Percentiles rank a stretch among this genome's conserved stretches.
Conservation (phyloP, 2,329 filamentous ascomycete species). For the Neospermospora avenae region DNA sequence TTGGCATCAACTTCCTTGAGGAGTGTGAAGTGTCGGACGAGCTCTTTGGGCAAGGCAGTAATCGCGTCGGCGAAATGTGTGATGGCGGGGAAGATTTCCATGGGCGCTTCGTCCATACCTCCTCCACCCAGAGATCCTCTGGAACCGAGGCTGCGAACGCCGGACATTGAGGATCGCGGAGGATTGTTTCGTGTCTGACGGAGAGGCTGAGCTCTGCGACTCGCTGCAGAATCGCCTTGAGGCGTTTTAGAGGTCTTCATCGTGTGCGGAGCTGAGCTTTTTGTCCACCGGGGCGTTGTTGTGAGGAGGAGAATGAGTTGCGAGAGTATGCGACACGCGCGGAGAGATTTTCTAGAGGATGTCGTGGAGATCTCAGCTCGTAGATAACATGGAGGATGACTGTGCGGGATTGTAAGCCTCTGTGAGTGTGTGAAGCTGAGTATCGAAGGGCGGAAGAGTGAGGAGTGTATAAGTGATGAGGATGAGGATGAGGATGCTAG, state of each 20-base stretch:
- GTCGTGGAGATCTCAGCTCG: constrained; percentile 1
- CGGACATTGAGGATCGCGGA: constrained; percentile 50
- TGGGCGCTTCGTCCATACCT: constrained; percentile 48
- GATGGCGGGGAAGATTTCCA: constrained; percentile 64
- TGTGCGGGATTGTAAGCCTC: neutral
- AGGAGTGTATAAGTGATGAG: constrained; percentile 4
- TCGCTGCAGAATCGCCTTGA: constrained; percentile 38
- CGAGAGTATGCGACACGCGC: constrained; percentile 9
- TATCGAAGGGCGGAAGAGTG: constrained; percentile 10
- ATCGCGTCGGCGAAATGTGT: constrained; percentile 87
- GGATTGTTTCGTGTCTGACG: constrained; percentile 65
- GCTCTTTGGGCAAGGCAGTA: constrained; percentile 87
- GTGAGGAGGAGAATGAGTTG: constrained; percentile 1
- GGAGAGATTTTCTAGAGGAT: neutral
- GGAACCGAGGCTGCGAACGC: constrained; percentile 40
- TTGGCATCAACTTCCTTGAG: constrained; percentile 98
- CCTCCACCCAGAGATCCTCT: constrained; percentile 44
- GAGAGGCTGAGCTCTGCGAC: constrained; percentile 60
- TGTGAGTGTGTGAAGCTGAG: constrained; percentile 8
- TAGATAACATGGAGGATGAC: constrained; percentile 5
- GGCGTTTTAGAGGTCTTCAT: constrained; percentile 36
- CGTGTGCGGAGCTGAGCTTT: constrained; percentile 20
- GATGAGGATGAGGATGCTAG: constrained; percentile 1
- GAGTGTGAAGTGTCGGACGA: constrained; percentile 91
- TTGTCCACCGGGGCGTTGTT: constrained; percentile 1